Evolutionary conservation across 2,329 filamentous ascomycete genomes (phyloP), one percentile per base, ranked within the genome.

Genomic region (Trichoderma simmonsii): DNA sequence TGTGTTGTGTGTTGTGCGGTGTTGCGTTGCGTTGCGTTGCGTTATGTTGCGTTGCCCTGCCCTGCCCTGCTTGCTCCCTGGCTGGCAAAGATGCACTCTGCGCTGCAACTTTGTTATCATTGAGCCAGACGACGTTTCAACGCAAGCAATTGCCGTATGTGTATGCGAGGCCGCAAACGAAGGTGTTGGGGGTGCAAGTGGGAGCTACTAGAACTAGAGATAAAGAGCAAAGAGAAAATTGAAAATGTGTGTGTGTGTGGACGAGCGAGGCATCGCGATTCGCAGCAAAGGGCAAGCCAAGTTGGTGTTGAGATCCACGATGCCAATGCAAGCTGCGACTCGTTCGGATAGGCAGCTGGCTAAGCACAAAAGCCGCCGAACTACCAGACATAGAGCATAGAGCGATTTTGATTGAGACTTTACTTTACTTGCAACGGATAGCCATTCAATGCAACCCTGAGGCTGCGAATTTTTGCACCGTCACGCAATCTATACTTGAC

Each of bases 31-130:
- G 21, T 30, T 67, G 64, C 64, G 4, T 48, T 43, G n/a, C 18
- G 21, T 30, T 67, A 51, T 51, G 6, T 34, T 67, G 51, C 32
- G 18, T n/a, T 54, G 34, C 28, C 12, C n/a, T 64, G 36, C 28
- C 30, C 14, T 51, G 61, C 63, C 7, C n/a, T 8, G 26, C 26
- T 28, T 28, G 39, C 43, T 51, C 8, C 6, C 43, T 21, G 18
- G 24, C 21, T 65, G 15, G n/a, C 30, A 30, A 21, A 54, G 30
- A 26, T 64, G 62, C 51, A 43, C 34, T 60, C 56, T 69, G 65
- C 64, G 64, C 64, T 67, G 34, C 64, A 30, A 67, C 64, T 60
- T 60, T 69, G 65, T 69, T 69, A 69, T 69, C 65, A 30, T 60
- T n/a, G 18, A 32, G 26, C 65, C 28, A 69, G 36, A 60, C 36